Conservation (phyloP, 768 basidiomycete genomes). For the Tylopilus plumbeoviolaceoides region DNA sequence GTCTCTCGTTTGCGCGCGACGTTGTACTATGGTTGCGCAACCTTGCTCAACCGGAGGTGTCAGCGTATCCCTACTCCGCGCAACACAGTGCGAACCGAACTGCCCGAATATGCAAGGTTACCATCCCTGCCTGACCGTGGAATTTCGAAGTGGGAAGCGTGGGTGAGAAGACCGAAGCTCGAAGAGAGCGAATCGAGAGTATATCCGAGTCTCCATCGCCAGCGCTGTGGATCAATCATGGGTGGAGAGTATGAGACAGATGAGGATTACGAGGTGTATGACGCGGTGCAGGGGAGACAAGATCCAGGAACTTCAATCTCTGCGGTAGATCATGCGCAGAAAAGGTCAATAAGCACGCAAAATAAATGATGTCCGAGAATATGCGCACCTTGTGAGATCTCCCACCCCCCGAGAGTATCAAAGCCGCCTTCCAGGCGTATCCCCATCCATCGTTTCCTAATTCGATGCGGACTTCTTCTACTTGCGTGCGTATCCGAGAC, state of each 20-base stretch:
- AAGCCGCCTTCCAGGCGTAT: constrained; percentile 77
- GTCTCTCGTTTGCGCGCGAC: constrained; percentile 38
- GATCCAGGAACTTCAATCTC: constrained; percentile 81
- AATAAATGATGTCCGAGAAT: neutral
- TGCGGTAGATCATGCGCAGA: constrained; percentile 24
- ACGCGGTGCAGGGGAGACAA: constrained; percentile 45
- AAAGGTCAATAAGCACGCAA: neutral
- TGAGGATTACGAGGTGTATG: constrained; percentile 23
- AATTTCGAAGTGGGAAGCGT: constrained; percentile 23
- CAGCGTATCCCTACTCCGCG: constrained; percentile 36
- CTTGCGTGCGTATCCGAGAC: constrained; percentile 63
- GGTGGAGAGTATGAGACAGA: constrained; percentile 25
- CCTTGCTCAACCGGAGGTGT: constrained; percentile 12
- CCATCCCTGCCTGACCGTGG: constrained; percentile 21
- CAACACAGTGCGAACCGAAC: constrained; percentile 44
- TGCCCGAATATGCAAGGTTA: constrained; percentile 23
- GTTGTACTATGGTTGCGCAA: constrained; percentile 26
- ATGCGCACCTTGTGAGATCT: constrained; percentile 49
- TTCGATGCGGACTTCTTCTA: constrained; percentile 62
- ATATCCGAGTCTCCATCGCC: constrained; percentile 37
- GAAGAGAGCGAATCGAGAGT: constrained; percentile 44
- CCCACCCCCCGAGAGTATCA: constrained; percentile 78
- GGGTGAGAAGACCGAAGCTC: constrained; percentile 42
- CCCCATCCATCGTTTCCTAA: constrained; percentile 73
- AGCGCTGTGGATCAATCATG: constrained; percentile 24